A percentile compares a stretch with the other conserved stretches of the same genome.
phyloP scores from a whole-genome alignment of 2,329 filamentous ascomycete genomes.

The Rutstroemia sp. region DNA sequence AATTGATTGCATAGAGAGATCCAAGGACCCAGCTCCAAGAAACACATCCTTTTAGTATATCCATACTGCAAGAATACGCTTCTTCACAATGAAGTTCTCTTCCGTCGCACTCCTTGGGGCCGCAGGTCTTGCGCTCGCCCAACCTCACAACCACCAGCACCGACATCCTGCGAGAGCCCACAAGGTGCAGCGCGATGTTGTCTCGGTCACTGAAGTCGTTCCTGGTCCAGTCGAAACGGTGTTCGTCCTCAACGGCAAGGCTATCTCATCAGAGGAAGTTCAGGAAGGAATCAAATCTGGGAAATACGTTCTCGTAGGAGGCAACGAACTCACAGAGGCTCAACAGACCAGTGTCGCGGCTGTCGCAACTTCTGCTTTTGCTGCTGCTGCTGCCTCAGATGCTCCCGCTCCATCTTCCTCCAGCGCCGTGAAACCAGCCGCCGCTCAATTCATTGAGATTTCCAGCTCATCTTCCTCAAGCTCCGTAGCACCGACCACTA shows the following conservation, averaged over 20 bases:
- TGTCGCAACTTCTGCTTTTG: slow-evolving; percentile 7
- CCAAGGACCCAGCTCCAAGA: not conserved
- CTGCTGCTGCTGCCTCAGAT: slow-evolving; percentile 18
- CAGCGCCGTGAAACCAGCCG: not conserved
- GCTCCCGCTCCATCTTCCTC: slow-evolving; percentile 14
- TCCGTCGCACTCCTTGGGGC: slow-evolving; percentile 22
- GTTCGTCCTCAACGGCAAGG: slow-evolving; percentile 62
- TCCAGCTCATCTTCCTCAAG: slow-evolving; percentile 26
- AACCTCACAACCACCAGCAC: slow-evolving; percentile 53
- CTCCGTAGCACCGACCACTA: slow-evolving; percentile 27
- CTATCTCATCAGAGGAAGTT: slow-evolving; percentile 56
- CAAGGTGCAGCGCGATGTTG: slow-evolving; percentile 38
- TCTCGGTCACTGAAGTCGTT: slow-evolving; percentile 35
- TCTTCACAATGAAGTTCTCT: slow-evolving; percentile 31
- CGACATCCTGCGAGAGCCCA: slow-evolving; percentile 50
- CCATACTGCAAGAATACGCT: slow-evolving; percentile 24
- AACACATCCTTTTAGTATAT: slow-evolving; percentile 14
- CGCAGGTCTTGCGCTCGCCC: slow-evolving; percentile 46
- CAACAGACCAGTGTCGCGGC: slow-evolving; percentile 29
- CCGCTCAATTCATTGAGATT: not conserved
- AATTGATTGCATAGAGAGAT: not conserved
- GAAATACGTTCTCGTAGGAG: slow-evolving; percentile 58
- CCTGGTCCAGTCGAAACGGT: slow-evolving; percentile 57
- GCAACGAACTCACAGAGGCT: slow-evolving; percentile 41
- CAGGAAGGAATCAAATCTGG: slow-evolving; percentile 65